A percentile compares a stretch with the other conserved stretches of the same genome.
Evolutionary conservation across 768 basidiomycete genomes (phyloP).

Genomic region (Boletus rufocinnamomeus): DNA sequence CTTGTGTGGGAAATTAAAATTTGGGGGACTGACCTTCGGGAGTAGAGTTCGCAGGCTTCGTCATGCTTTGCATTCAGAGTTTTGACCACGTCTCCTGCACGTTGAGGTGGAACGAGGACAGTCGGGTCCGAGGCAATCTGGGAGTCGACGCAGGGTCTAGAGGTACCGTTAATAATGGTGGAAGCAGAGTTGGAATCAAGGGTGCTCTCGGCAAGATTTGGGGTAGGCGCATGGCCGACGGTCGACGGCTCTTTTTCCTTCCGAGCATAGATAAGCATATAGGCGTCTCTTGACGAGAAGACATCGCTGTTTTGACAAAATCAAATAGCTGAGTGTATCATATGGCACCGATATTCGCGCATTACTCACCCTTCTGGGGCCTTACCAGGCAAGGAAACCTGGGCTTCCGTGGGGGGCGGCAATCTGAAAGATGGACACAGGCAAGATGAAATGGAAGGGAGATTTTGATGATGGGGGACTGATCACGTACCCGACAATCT

Average conservation of each 20-base stretch:
- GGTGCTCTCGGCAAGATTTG: constrained; percentile 21
- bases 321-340: constrained; percentile 22
- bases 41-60: constrained; percentile 51
- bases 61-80: constrained; percentile 57
- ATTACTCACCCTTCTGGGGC: constrained; percentile 72
- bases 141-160: constrained; percentile 17
- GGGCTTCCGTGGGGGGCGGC: constrained; percentile 22
- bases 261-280: constrained; percentile 90
- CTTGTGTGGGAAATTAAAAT: constrained; percentile 15
- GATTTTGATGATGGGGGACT: constrained; percentile 15
- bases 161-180: constrained; percentile 23
- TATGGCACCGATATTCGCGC: constrained; percentile 63
- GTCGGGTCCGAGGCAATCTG: constrained; percentile 14
- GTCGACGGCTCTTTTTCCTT: constrained; percentile 30
- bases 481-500: constrained; percentile 37
- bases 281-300: constrained; percentile 78
- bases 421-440: constrained; percentile 22
- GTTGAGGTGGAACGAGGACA: constrained; percentile 50
- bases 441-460: constrained; percentile 21
- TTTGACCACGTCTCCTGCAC: constrained; percentile 55
- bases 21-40: constrained; percentile 43
- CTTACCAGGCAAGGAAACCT: constrained; percentile 26
- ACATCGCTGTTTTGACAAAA: constrained; percentile 43
- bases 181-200: constrained; percentile 14
- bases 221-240: constrained; percentile 17